Evolutionary conservation across 495 filamentous ascomycete genomes (phyloP).

Genomic region (Collariella sp.): DNA sequence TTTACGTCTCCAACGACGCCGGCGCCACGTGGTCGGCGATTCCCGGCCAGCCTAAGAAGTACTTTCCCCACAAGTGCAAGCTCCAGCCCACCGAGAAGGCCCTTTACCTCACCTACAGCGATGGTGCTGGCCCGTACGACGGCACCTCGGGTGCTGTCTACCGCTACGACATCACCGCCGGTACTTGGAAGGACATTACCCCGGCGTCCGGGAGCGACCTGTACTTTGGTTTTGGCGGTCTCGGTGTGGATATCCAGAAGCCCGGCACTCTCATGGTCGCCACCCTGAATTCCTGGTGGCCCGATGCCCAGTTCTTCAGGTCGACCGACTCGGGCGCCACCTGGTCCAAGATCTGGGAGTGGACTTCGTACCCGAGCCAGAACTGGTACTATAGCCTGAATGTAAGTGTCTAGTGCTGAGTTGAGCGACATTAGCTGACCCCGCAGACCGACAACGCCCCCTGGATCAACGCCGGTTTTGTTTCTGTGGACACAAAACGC

Average conservation of each 20-base stretch:
- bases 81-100: conserved; percentile 47
- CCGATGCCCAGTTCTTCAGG: conserved; percentile 48
- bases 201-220: conserved; percentile 37
- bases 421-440: conserved; percentile 10
- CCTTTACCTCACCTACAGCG: conserved; percentile 48
- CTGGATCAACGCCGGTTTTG: conserved; percentile 42
- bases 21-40: conserved; percentile 45
- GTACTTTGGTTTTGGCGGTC: conserved; percentile 48
- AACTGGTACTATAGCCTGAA: conserved; percentile 38
- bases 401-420: conserved; percentile 23
- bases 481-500: conserved; percentile 39
- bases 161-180: conserved; percentile 42
- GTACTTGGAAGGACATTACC: conserved; percentile 48
- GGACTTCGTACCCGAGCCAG: conserved; percentile 39
- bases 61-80: conserved; percentile 48
- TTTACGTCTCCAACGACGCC: conserved; percentile 48
- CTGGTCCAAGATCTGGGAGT: conserved; percentile 47
- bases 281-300: conserved; percentile 51
- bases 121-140: conserved; percentile 49
- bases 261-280: conserved; percentile 50
- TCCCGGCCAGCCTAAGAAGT: conserved; percentile 40
- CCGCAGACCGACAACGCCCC: conserved; percentile 33
- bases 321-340: conserved; percentile 46
- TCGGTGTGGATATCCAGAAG: conserved; percentile 46
- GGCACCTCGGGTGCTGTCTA: conserved; percentile 44